Percentiles rank a stretch among this genome's conserved stretches.
phyloP scores from a whole-genome alignment of 116 monocot species.

The Phalaenopsis hybrid region DNA sequence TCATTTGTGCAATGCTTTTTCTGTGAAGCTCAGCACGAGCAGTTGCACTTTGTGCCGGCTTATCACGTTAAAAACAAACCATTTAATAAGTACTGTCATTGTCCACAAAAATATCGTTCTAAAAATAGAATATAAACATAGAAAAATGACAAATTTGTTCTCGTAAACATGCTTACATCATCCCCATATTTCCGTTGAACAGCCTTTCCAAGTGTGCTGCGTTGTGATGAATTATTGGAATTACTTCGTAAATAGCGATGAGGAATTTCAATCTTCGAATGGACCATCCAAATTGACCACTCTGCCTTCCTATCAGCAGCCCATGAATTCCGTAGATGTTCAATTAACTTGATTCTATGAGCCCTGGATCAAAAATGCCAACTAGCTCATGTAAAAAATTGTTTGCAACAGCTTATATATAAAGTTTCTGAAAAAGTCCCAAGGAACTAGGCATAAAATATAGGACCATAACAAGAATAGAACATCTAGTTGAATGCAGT shows the following conservation, averaged over 20 bases:
- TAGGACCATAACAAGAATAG: neutral
- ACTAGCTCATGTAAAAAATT: neutral
- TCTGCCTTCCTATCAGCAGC: slow-evolving; percentile 66
- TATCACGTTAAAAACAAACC: slow-evolving; percentile 15
- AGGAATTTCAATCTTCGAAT: slow-evolving; percentile 84
- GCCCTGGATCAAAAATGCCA: slow-evolving; percentile 29
- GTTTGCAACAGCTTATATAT: neutral
- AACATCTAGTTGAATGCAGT: slow-evolving; percentile 1
- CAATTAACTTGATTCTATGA: slow-evolving; percentile 60
- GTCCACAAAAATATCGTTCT: neutral
- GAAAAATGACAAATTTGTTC: slow-evolving; percentile 1
- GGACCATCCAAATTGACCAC: slow-evolving; percentile 98
- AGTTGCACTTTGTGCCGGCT: slow-evolving; percentile 70
- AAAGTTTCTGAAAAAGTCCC: neutral
- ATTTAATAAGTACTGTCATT: neutral
- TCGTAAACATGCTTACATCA: slow-evolving; percentile 43
- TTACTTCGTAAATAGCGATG: slow-evolving; percentile 77
- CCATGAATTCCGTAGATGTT: slow-evolving; percentile 66
- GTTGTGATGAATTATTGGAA: slow-evolving; percentile 49
- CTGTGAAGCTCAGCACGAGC: slow-evolving; percentile 85
- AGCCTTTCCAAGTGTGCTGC: slow-evolving; percentile 51
- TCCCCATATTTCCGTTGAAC: slow-evolving; percentile 43
- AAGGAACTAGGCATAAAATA: neutral
- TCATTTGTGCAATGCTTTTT: slow-evolving; percentile 90
- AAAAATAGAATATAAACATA: slow-evolving; percentile 3